Percentiles rank a stretch among this genome's conserved stretches.
Evolutionary conservation across 768 basidiomycete genomes (phyloP).

Genomic region (Boletus vermiculosoides): DNA sequence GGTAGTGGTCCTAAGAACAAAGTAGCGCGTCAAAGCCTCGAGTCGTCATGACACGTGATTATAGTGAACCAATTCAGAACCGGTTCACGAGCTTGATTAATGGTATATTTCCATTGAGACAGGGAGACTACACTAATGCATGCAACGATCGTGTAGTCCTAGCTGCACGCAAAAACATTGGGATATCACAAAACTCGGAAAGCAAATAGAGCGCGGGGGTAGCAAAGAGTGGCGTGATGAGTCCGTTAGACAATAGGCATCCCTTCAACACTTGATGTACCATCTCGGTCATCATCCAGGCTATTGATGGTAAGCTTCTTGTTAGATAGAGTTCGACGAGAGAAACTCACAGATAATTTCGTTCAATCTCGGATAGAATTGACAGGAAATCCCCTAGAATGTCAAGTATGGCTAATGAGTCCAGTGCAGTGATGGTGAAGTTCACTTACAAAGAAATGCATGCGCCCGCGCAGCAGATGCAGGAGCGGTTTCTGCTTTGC

Average conservation of each 20-base stretch:
- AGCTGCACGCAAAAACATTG: background rate
- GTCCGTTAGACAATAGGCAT: slow-evolving; percentile 34
- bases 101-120: background rate
- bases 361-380: slow-evolving; percentile 87
- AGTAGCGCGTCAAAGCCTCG: background rate
- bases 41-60: slow-evolving; percentile 18
- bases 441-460: slow-evolving; percentile 72
- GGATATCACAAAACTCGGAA: slow-evolving; percentile 1
- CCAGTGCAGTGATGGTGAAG: background rate
- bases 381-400: slow-evolving; percentile 84
- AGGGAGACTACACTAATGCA: background rate
- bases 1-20: background rate
- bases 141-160: background rate
- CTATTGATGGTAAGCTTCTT: slow-evolving; percentile 41
- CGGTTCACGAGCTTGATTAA: background rate
- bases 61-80: background rate
- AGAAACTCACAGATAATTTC: slow-evolving; percentile 73
- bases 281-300: slow-evolving; percentile 39
- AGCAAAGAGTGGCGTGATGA: background rate
- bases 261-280: slow-evolving; percentile 53
- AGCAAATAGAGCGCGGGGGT: background rate
- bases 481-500: slow-evolving; percentile 76
- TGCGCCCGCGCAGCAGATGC: slow-evolving; percentile 83
- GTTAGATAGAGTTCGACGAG: background rate
- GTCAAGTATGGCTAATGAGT: slow-evolving; percentile 1